Percentiles rank a stretch among this genome's conserved stretches.
Conservation (phyloP, 179 eudicot species). For the Silene vulgaris region DNA sequence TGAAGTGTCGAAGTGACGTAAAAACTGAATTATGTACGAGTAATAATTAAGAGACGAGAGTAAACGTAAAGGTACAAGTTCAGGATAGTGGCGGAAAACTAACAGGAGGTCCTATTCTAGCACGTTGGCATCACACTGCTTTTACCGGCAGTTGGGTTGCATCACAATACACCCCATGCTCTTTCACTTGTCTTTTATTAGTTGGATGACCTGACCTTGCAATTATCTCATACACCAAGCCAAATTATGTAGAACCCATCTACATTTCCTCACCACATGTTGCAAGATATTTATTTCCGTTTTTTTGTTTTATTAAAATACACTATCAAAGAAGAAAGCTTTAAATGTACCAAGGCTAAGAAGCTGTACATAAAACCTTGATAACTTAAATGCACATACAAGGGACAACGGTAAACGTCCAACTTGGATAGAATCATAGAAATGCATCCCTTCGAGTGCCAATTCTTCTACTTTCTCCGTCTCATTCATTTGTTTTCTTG, state of each 20-base stretch:
- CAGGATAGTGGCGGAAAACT: slow-evolving; percentile 9
- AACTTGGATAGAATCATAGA: not conserved
- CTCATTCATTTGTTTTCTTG: no score
- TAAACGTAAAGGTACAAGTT: no score
- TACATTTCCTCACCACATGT: slow-evolving; percentile 28
- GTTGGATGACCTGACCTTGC: slow-evolving; percentile 12
- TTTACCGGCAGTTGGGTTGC: slow-evolving; percentile 29
- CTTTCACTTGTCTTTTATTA: not conserved
- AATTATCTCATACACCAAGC: slow-evolving; percentile 17
- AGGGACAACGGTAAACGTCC: not conserved
- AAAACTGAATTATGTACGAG: no score
- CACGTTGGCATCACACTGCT: slow-evolving; percentile 25
- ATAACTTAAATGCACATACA: not conserved
- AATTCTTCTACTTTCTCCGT: no score
- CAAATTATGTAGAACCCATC: slow-evolving; percentile 13
- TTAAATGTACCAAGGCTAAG: not conserved
- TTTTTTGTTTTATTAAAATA: not conserved
- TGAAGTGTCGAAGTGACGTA: no score
- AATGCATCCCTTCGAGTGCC: not conserved
- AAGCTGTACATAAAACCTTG: slow-evolving; percentile 13
- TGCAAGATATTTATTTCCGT: slow-evolving; percentile 8
- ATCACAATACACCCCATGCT: slow-evolving; percentile 27
- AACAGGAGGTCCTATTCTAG: slow-evolving; percentile 15
- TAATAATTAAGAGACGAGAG: no score
- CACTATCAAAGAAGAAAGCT: not conserved